Conservation (phyloP, 2,329 filamentous ascomycete genomes). For the Alternaria angustiovoidea region DNA sequence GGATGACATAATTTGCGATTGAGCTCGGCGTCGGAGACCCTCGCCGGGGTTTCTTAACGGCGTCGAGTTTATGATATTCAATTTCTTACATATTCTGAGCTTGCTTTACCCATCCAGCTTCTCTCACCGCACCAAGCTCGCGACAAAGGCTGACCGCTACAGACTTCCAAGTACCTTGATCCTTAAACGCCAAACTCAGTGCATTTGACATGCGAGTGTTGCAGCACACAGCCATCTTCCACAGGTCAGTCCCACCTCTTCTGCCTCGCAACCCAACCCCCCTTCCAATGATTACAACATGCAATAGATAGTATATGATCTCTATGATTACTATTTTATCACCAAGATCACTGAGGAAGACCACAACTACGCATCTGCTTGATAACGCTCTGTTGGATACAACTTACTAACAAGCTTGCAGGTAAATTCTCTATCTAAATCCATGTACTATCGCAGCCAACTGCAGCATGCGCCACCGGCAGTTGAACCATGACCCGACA, state of each 20-base stretch:
- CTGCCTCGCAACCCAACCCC: slow-evolving; percentile 18
- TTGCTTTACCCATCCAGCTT: slow-evolving; percentile 19
- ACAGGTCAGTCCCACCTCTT: slow-evolving; percentile 22
- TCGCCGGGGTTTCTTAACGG: slow-evolving; percentile 90
- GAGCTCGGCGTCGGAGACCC: slow-evolving; percentile 84
- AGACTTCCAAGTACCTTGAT: not conserved
- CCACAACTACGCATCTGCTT: slow-evolving; percentile 21
- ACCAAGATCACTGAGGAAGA: slow-evolving; percentile 74
- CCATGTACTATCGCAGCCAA: not conserved
- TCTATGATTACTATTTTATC: slow-evolving; percentile 65
- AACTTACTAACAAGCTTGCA: slow-evolving; percentile 36
- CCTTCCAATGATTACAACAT: slow-evolving; percentile 72
- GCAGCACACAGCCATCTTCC: not conserved
- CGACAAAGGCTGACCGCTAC: slow-evolving; percentile 9
- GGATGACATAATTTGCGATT: slow-evolving; percentile 99
- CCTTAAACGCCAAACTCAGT: not conserved
- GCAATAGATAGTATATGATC: slow-evolving; percentile 73
- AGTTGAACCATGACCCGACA: not conserved
- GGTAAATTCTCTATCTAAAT: slow-evolving; percentile 6
- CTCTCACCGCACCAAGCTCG: not conserved
- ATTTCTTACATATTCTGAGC: slow-evolving; percentile 99
- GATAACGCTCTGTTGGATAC: slow-evolving; percentile 7
- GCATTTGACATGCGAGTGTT: not conserved
- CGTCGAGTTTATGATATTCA: slow-evolving; percentile 81
- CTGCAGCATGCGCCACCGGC: not conserved